Evolutionary conservation across 1,284 basidiomycete genomes (phyloP).

Genomic region (Phaffia rhodozyma): DNA sequence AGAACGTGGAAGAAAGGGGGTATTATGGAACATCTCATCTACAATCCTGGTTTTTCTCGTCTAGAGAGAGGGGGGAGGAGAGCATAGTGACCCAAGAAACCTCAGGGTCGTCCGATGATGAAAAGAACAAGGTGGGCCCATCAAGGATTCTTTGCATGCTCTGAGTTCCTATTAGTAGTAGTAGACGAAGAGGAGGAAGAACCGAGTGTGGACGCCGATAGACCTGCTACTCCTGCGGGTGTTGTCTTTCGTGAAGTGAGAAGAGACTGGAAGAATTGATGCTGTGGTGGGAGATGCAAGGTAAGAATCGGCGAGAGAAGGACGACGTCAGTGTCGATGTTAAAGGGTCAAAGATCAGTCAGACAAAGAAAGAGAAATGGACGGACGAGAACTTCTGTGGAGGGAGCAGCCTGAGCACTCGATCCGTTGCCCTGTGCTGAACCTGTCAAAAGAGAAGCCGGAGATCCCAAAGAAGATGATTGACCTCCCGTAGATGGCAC

Average conservation of each 20-base stretch:
- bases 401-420: not conserved
- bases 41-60: too few relatives aligned
- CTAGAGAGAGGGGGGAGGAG: too few relatives aligned
- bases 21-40: too few relatives aligned
- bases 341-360: not conserved
- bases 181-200: not conserved
- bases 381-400: conserved; percentile 14
- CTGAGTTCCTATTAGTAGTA: too few relatives aligned
- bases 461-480: too few relatives aligned
- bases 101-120: too few relatives aligned
- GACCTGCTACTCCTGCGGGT: not conserved
- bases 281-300: not conserved
- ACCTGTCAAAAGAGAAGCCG: too few relatives aligned
- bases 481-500: not conserved
- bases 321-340: not conserved
- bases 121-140: too few relatives aligned
- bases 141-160: too few relatives aligned
- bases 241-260: conserved; percentile 4
- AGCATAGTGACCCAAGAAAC: too few relatives aligned
- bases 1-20: too few relatives aligned
- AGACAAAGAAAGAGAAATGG: not conserved
- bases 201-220: not conserved
- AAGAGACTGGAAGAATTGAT: conserved; percentile 17
- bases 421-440: too few relatives aligned
- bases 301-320: not conserved